Evolutionary conservation across 768 basidiomycete genomes (phyloP).

Genomic region (Pisolithus microcarpus): DNA sequence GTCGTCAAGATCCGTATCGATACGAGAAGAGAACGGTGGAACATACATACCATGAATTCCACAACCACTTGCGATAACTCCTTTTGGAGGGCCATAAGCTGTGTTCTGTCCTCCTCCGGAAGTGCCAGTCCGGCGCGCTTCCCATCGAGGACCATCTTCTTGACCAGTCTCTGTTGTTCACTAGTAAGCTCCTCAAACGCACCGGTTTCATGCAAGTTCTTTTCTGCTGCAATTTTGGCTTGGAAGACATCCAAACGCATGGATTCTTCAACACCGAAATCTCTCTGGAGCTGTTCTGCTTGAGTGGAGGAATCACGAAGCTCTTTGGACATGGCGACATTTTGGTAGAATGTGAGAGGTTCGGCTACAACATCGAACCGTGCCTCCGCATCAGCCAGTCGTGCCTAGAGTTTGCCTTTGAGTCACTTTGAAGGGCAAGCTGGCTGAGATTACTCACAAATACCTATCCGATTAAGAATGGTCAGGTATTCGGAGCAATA

Average conservation of each 20-base stretch:
- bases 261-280: slow-evolving; percentile 67
- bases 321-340: slow-evolving; percentile 65
- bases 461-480: slow-evolving; percentile 39
- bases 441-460: slow-evolving; percentile 48
- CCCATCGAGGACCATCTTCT: slow-evolving; percentile 75
- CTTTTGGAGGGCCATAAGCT: slow-evolving; percentile 60
- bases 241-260: slow-evolving; percentile 80
- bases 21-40: background rate
- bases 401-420: slow-evolving; percentile 34
- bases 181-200: slow-evolving; percentile 52
- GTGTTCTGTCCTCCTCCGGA: slow-evolving; percentile 51
- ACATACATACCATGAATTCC: slow-evolving; percentile 68
- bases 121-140: slow-evolving; percentile 73
- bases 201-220: slow-evolving; percentile 58
- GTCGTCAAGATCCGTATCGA: background rate
- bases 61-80: slow-evolving; percentile 67
- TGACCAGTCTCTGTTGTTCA: slow-evolving; percentile 72
- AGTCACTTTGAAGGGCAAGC: slow-evolving; percentile 7
- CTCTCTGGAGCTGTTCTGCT: slow-evolving; percentile 62
- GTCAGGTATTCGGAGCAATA: background rate
- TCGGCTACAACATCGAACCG: slow-evolving; percentile 44
- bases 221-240: slow-evolving; percentile 62
- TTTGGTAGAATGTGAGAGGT: slow-evolving; percentile 73
- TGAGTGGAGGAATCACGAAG: slow-evolving; percentile 78
- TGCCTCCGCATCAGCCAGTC: slow-evolving; percentile 57